phyloP scores from a whole-genome alignment of 2,329 filamentous ascomycete species.

The Coniochaeta prunicola region DNA sequence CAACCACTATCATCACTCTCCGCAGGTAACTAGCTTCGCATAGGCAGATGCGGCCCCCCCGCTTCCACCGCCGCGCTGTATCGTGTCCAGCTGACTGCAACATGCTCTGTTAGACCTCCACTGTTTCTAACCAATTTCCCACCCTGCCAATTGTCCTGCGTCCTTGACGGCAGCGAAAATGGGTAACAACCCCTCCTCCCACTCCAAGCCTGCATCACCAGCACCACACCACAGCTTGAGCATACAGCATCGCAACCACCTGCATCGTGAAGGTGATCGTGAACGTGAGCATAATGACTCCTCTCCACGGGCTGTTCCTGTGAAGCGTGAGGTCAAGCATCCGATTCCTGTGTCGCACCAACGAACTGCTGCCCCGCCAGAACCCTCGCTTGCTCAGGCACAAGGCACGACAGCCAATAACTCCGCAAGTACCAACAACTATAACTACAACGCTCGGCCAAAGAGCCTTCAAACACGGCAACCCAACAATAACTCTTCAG shows the following conservation, averaged over 20 bases:
- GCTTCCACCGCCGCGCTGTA: neutral
- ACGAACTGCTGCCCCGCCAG: slow-evolving; percentile 51
- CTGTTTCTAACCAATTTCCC: neutral
- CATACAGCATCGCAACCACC: neutral
- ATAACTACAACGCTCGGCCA: neutral
- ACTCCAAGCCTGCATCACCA: slow-evolving; percentile 16
- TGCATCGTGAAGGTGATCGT: neutral
- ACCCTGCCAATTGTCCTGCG: neutral
- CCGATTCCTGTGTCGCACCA: slow-evolving; percentile 50
- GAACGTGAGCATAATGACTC: slow-evolving; percentile 13
- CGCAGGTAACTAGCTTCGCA: neutral
- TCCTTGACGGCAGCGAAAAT: slow-evolving; percentile 14
- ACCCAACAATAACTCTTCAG: neutral
- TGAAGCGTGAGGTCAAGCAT: slow-evolving; percentile 39
- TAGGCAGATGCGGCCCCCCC: neutral
- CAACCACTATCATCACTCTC: neutral
- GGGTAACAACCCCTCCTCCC: slow-evolving; percentile 27
- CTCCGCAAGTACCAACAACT: neutral
- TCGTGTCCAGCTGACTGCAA: slow-evolving; percentile 1
- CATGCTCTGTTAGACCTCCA: slow-evolving; percentile 1
- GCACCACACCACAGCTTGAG: slow-evolving; percentile 5
- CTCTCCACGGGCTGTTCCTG: slow-evolving; percentile 7
- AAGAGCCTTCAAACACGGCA: slow-evolving; percentile 7
- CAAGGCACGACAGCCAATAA: slow-evolving; percentile 44
- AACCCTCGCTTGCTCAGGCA: slow-evolving; percentile 54